These are phyloP conservation scores for Heterobasidion parviporum DNA, from an alignment of 1,284 basidiomycete species.

Conservation along the genomic window DNA sequence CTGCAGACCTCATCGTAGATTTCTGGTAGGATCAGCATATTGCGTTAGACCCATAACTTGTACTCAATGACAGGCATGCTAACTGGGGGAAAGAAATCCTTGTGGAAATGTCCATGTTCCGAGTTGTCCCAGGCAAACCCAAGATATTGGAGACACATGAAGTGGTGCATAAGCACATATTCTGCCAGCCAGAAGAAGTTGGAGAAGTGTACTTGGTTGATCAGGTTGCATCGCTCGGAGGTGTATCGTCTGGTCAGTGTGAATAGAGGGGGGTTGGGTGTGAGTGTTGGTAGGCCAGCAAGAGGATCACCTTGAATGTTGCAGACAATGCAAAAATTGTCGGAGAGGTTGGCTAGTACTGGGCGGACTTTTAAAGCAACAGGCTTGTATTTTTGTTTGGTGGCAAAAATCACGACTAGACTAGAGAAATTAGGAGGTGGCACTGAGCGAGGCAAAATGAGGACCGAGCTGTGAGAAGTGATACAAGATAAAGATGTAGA, in stretches of 20 bases:
- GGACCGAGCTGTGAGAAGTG: not conserved
- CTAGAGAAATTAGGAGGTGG: not conserved
- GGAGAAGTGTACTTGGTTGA: not conserved
- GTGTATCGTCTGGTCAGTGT: not conserved
- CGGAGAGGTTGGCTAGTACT: not conserved
- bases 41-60: constrained; percentile 18
- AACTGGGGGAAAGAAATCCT: not conserved
- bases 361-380: not conserved
- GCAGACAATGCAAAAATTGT: not conserved
- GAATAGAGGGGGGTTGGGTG: not conserved
- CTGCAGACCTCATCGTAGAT: constrained; percentile 21
- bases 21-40: constrained; percentile 19
- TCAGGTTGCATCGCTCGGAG: not conserved
- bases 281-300: not conserved
- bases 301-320: not conserved
- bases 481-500: not conserved
- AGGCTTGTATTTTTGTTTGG: not conserved
- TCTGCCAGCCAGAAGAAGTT: not conserved
- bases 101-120: not conserved
- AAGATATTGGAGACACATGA: not conserved
- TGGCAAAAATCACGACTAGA: not conserved
- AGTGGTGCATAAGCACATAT: not conserved
- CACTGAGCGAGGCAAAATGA: not conserved
- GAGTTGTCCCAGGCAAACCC: not conserved
- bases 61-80: constrained; percentile 16